These are phyloP conservation scores for Erysimum cheiranthoides DNA, from an alignment of 345 rosid species.

Conservation along the genomic window DNA sequence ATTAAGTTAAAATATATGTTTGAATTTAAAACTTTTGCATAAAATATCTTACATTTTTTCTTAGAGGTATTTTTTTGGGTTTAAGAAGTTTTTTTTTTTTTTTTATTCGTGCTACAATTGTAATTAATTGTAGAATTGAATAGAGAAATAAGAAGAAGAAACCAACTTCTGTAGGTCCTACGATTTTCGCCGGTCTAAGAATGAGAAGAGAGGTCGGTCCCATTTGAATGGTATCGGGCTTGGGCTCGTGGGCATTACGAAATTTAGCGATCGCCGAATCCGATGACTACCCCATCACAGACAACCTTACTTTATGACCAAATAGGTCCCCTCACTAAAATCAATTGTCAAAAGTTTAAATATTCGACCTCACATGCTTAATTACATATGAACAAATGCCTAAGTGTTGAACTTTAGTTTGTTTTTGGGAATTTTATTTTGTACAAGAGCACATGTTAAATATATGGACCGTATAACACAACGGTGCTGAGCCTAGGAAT, in stretches of 20 bases:
- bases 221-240: slow-evolving; percentile 20
- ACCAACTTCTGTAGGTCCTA: slow-evolving; percentile 17
- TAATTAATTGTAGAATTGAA: neutral
- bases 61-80: neutral
- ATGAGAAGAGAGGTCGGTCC: slow-evolving; percentile 15
- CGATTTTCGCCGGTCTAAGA: neutral
- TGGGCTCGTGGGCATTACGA: slow-evolving; percentile 22
- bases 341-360: neutral
- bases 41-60: neutral
- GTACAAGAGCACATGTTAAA: slow-evolving; percentile 10
- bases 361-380: slow-evolving; percentile 28
- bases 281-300: slow-evolving; percentile 39
- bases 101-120: neutral
- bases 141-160: neutral
- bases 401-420: neutral
- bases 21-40: neutral
- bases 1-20: neutral
- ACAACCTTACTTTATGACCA: slow-evolving; percentile 31
- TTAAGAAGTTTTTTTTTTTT: neutral
- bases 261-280: slow-evolving; percentile 29
- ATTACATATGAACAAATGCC: slow-evolving; percentile 19
- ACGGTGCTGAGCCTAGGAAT: neutral
- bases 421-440: neutral
- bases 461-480: neutral
- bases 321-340: slow-evolving; percentile 38